phyloP scores from a whole-genome alignment of 2,329 filamentous ascomycete species.

The Gnomoniopsis smithogilvyi region DNA sequence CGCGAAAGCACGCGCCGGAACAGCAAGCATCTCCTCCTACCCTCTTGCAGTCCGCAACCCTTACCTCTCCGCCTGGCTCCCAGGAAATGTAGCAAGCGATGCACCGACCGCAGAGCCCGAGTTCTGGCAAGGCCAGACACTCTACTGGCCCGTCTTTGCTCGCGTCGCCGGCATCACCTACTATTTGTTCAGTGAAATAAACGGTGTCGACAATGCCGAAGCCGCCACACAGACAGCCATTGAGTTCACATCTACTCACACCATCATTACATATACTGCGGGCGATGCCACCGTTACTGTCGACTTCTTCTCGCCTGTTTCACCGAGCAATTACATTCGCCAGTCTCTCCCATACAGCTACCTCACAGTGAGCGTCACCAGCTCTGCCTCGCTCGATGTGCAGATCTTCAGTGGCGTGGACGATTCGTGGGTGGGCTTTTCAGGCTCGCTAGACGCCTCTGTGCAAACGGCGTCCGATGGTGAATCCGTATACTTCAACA shows the following conservation, averaged over 20 bases:
- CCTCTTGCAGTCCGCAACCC: constrained; percentile 29
- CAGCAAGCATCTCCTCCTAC: constrained; percentile 8
- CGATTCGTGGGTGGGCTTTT: constrained; percentile 29
- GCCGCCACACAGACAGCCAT: constrained; percentile 21
- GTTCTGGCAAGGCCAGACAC: constrained; percentile 30
- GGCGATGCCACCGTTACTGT: constrained; percentile 25
- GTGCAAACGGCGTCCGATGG: not conserved
- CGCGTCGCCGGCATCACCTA: constrained; percentile 28
- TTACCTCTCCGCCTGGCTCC: constrained; percentile 32
- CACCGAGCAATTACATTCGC: constrained; percentile 27
- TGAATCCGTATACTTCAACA: constrained; percentile 12
- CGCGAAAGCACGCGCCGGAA: not conserved
- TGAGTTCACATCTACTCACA: constrained; percentile 30
- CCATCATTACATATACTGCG: constrained; percentile 25
- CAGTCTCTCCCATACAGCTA: constrained; percentile 34
- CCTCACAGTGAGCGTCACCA: constrained; percentile 24
- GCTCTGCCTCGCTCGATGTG: constrained; percentile 14
- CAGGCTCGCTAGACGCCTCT: not conserved
- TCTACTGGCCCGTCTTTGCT: constrained; percentile 31
- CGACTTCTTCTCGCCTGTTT: constrained; percentile 34
- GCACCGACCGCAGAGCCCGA: constrained; percentile 25
- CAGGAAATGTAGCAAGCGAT: constrained; percentile 23
- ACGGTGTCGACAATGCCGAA: constrained; percentile 15
- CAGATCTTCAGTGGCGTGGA: constrained; percentile 33
- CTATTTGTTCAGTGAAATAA: constrained; percentile 27